Conservation (phyloP, 495 filamentous ascomycete species). For the Neurospora terricola region DNA sequence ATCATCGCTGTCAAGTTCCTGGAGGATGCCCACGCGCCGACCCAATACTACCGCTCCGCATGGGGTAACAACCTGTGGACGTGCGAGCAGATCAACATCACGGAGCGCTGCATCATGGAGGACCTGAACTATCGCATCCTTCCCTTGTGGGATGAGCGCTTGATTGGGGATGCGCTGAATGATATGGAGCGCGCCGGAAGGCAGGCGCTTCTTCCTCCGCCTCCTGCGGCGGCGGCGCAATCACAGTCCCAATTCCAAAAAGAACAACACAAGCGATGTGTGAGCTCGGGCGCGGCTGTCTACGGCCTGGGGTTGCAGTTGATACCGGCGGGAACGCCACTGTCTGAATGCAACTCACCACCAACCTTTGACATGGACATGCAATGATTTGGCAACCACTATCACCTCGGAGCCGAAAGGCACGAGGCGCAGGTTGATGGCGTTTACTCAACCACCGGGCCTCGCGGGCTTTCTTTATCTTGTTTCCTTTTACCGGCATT, state of each 20-base stretch:
- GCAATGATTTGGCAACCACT: not conserved
- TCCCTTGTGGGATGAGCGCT: constrained; percentile 36
- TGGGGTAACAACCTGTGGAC: constrained; percentile 43
- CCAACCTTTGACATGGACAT: not conserved
- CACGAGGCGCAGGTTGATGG: not conserved
- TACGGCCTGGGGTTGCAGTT: constrained; percentile 27
- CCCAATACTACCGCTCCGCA: constrained; percentile 28
- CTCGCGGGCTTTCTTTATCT: not conserved
- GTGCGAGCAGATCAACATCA: constrained; percentile 44
- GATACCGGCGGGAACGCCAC: constrained; percentile 32
- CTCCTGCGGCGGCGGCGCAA: constrained; percentile 7
- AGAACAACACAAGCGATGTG: constrained; percentile 28
- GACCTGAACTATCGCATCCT: constrained; percentile 41
- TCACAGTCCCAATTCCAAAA: constrained; percentile 8
- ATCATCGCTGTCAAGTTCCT: constrained; percentile 45
- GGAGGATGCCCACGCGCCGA: constrained; percentile 37
- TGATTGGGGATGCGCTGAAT: constrained; percentile 38
- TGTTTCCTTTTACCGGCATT: not conserved
- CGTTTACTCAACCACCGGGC: not conserved
- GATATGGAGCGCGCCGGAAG: constrained; percentile 46
- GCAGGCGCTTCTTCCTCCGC: constrained; percentile 16
- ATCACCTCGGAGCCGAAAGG: constrained; percentile 2
- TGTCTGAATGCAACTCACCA: constrained; percentile 13
- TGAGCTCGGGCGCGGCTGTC: constrained; percentile 30
- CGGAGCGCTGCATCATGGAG: constrained; percentile 45